Base-by-base conservation (phyloP, 768 basidiomycete genomes). In the Russula sp. region DNA sequence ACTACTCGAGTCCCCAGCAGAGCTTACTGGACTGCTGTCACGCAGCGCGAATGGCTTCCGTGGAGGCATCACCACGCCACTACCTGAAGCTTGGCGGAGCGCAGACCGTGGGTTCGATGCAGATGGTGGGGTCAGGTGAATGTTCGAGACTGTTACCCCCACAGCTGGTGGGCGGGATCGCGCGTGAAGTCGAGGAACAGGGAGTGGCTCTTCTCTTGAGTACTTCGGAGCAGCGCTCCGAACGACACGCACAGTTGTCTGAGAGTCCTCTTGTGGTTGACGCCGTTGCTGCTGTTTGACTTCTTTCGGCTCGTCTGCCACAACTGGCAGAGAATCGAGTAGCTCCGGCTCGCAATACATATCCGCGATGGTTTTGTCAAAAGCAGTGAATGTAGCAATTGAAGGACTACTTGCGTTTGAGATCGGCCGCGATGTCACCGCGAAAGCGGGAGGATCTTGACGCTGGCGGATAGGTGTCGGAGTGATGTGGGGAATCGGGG, bases 1-100 rank as follows among this genome's bases (percentile, higher is more conserved):
- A 69, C 85, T 89, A 66, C 89, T 92, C 64, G 90, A 92, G 71
- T 88, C 90, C 8, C 91, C 91, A 16, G 88, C 90, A 34, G 91
- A 93, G 72, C 90, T 92, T 14, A 88, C 87, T 14, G 90, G 90
- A 70, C 89, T 91, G 64, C 87, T 81, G 14, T 86, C 77, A 32
- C 76, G 74, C 28, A 73, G 71, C 55, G 77, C 84, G 71, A 90
- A 91, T 7, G 89, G 89, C 64, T 82, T 83, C 9, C 63, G 70
- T 8, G 76, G 75, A 42, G 71, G 66, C 0, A 53, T 30, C 24
- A 51, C 20, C 0, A 30, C 26, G 11, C 44, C 38, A 14, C 36
- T 32, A 11, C 26, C 44, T 3, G 46, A 49, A 30, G 13, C 28
- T 26, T 48, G 34, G 14, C 61, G 57, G 20, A 59, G 56, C 57